Evolutionary conservation across 306 rosid species (phyloP), one percentile per base, ranked within the genome.

Genomic region (Cicer cuneatum): DNA sequence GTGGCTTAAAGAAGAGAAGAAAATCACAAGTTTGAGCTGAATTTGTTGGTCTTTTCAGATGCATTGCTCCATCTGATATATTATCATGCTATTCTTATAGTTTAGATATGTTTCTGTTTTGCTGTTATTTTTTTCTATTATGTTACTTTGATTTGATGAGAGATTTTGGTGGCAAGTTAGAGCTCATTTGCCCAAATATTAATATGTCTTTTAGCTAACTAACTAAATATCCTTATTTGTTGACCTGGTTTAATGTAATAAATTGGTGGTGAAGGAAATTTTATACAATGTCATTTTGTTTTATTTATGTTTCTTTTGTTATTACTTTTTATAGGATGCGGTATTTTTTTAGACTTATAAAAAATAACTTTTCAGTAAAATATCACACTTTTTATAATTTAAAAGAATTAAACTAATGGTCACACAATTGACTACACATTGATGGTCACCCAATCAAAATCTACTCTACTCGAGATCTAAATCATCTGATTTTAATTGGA

Each of bases 181-280:
- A 74, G 65, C 75, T 77, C 14, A 62, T 74, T 67, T 81, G 68
- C 75, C 74, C 13, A 42, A 64, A 58, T 83, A 71, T 79, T 74
- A 48, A 15, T n/a, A 47, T 13, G 64, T 76, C 68, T 48, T 19
- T 59, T 82, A 73, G 89, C 76, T 72, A 78, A 78, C 76, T 72
- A 78, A 78, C 67, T 37, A 48, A 69, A 67, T 41, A 74, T 74
- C 72, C 66, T 42, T 77, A 77, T 80, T 73, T 86, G 87, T 84
- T 85, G 81, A 63, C 78, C 74, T 83, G 66, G 59, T 71, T 69
- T 72, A 71, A 35, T 84, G 88, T 74, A 90, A 87, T 84, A 86
- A 85, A 59, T 21, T 39, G 64, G 68, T 73, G 78, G 57, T 46
- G 66, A 15, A 33, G 80, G 59, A 68, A 78, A 42, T 80, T 83